Conservation (phyloP, 352 stramenopile genomes). For the Bremia lactucae region DNA sequence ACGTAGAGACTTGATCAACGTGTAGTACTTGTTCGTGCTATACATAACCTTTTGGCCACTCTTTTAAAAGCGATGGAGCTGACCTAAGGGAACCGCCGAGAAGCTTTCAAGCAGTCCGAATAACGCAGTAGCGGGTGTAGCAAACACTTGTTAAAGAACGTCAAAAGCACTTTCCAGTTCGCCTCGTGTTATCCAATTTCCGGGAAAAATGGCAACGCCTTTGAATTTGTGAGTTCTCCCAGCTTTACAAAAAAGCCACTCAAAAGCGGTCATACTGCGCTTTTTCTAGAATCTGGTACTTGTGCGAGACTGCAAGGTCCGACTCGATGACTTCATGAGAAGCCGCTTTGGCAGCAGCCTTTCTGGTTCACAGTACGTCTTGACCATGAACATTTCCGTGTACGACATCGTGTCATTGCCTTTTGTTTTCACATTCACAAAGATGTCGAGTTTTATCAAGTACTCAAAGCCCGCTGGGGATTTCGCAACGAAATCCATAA, state of each 20-base stretch:
- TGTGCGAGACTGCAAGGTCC: too few species aligned
- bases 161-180: constrained; percentile 60
- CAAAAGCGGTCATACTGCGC: too few species aligned
- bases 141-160: too few species aligned
- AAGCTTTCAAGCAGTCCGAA: constrained; percentile 71
- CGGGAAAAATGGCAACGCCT: constrained; percentile 69
- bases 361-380: too few species aligned
- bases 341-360: too few species aligned
- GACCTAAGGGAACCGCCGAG: constrained; percentile 48
- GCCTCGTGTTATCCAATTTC: constrained; percentile 37
- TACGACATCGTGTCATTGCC: constrained; percentile 28
- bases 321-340: too few species aligned
- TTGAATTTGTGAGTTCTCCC: constrained; percentile 64
- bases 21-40: constrained; percentile 67
- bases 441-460: constrained; percentile 74
- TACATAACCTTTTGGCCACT: constrained; percentile 58
- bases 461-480: too few species aligned
- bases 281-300: too few species aligned
- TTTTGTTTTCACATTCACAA: constrained; percentile 42
- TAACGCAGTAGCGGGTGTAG: constrained; percentile 69
- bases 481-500: constrained; percentile 67
- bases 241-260: constrained; percentile 62
- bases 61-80: constrained; percentile 64
- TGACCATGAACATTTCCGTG: constrained; percentile 49
- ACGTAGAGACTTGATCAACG: constrained; percentile 60